Conservation (phyloP, 2,329 filamentous ascomycete species). For the Penicillium sp. region DNA sequence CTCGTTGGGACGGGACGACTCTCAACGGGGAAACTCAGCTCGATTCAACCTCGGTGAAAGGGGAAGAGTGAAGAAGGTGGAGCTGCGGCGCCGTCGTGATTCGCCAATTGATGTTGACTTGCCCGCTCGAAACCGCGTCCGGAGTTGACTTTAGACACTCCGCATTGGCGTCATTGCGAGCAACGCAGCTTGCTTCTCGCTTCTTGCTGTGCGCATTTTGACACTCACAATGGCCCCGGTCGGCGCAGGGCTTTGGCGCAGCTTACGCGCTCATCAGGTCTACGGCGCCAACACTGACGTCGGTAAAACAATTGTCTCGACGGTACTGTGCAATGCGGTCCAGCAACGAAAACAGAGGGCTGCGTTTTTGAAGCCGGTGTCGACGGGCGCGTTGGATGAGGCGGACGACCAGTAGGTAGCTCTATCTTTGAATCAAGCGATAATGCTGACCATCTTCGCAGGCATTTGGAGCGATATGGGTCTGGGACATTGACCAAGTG, state of each 20-base stretch:
- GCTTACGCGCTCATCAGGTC: slow-evolving; percentile 67
- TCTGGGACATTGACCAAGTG: slow-evolving; percentile 57
- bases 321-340: slow-evolving; percentile 65
- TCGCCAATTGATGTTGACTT: slow-evolving; percentile 12
- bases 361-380: slow-evolving; percentile 76
- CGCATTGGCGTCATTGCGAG: no score
- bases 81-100: slow-evolving; percentile 7
- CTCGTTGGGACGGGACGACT: slow-evolving; percentile 13
- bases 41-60: slow-evolving; percentile 21
- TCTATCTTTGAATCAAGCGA: neutral
- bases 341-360: slow-evolving; percentile 48
- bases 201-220: neutral
- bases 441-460: slow-evolving; percentile 30
- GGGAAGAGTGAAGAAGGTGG: slow-evolving; percentile 8
- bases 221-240: slow-evolving; percentile 46
- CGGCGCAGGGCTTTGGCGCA: slow-evolving; percentile 64
- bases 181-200: no score
- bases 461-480: slow-evolving; percentile 63
- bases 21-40: slow-evolving; percentile 12
- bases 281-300: slow-evolving; percentile 83
- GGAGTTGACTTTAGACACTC: no score
- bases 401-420: slow-evolving; percentile 64
- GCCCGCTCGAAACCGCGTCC: no score
- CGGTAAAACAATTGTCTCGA: slow-evolving; percentile 78
- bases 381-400: slow-evolving; percentile 67